Conservation (phyloP, 768 basidiomycete species). For the Lactarius hatsudake region DNA sequence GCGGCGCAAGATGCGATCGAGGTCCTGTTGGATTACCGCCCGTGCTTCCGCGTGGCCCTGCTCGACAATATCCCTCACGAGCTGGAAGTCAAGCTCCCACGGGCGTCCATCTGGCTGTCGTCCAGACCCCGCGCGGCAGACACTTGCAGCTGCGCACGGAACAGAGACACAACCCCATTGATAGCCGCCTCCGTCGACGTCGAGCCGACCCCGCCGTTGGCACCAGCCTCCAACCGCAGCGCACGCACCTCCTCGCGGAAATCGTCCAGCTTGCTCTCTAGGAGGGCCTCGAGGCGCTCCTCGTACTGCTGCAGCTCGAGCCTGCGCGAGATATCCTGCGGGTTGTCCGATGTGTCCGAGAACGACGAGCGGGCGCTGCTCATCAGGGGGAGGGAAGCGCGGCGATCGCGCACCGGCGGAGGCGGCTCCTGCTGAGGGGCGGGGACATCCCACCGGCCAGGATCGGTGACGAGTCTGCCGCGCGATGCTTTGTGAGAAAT, state of each 20-base stretch:
- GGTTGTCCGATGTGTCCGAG: conserved; percentile 44
- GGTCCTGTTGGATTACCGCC: conserved; percentile 54
- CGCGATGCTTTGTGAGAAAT: conserved; percentile 64
- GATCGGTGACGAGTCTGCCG: conserved; percentile 57
- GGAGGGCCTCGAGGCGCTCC: conserved; percentile 54
- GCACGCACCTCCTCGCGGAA: conserved; percentile 43
- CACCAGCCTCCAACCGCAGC: conserved; percentile 23
- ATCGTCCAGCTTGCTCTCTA: conserved; percentile 66
- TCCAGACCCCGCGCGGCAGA: conserved; percentile 56
- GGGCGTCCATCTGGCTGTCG: conserved; percentile 65
- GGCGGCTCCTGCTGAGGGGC: conserved; percentile 41
- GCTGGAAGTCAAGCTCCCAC: conserved; percentile 78
- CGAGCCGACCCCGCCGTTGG: conserved; percentile 32
- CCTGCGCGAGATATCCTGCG: conserved; percentile 51
- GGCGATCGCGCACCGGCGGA: conserved; percentile 29
- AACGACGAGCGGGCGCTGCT: conserved; percentile 48
- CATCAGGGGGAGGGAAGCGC: conserved; percentile 40
- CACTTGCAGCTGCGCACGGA: conserved; percentile 65
- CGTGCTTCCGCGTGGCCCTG: conserved; percentile 64
- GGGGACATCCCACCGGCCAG: conserved; percentile 39
- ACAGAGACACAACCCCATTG: conserved; percentile 61
- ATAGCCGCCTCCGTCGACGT: conserved; percentile 60
- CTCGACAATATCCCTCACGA: conserved; percentile 67
- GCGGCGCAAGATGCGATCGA: conserved; percentile 50
- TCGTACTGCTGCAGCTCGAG: conserved; percentile 61